Base-by-base conservation (phyloP, 805 yeast genomes). In the Wickerhamiella lipophila region DNA sequence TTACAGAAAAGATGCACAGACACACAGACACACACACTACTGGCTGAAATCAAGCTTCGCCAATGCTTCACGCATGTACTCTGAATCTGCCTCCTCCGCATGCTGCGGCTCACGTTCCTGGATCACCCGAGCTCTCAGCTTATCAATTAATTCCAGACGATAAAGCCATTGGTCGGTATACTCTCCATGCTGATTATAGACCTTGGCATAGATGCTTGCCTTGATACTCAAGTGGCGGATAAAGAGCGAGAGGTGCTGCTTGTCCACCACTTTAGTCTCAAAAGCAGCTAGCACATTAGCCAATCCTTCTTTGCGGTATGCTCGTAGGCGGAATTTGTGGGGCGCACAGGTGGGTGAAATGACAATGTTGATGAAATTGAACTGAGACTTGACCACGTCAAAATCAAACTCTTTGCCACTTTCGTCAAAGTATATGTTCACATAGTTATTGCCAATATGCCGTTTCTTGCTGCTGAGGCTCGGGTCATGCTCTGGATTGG, bases 391-490 rank as follows among this genome's bases (percentile, higher is more conserved):
- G 53, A 85, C 76, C 39, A 77, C 63, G 56, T 81, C 81, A 67
- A 83, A 81, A 52, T 80, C 76, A 64, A 83, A 83, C 3, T 77
- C 75, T 4, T 64, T 62, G 0, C 78, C 77, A 2, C 86, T 77
- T 56, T 86, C 95, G 58, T 86, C 84, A 67, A 79, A 87, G 60
- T 74, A 86, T 21, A 86, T 76, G 58, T 81, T 83, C 50, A 86
- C 92, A 61, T 77, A 79, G 60, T 85, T 75, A 65, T 86, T 86
- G 6, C 96, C 96, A 53, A 86, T 81, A 60, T 86, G 96, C 49
- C 87, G 67, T 63, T 86, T 86, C 64, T 85, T 86, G 61, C 72
- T 60, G 13, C 78, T 72, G 25, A 64, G 68, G 15, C 59, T 58
- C 3, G 62, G 59, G 54, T 79, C 81, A 45, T 71, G 68, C 16